A percentile compares a stretch with the other conserved stretches of the same genome.
Conservation (phyloP, 2,329 filamentous ascomycete genomes). For the Penicillium sp. region DNA sequence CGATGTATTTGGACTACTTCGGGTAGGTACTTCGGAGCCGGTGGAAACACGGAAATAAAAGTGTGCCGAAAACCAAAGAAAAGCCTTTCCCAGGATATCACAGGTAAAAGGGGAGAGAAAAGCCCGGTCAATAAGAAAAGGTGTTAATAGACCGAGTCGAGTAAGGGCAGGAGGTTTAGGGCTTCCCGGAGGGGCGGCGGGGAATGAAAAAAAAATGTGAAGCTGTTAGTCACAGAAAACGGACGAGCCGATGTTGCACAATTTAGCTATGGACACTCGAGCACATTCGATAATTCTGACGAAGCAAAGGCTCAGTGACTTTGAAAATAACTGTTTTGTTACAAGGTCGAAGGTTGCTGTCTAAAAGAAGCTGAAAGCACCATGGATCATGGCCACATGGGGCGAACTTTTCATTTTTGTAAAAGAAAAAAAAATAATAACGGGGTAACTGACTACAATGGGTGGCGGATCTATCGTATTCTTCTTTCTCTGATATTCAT, state of each 20-base stretch:
- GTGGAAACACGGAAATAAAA: slow-evolving; percentile 15
- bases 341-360: slow-evolving; percentile 1
- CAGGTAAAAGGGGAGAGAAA: slow-evolving; percentile 16
- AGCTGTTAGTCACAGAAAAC: slow-evolving; percentile 39
- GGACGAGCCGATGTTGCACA: slow-evolving; percentile 18
- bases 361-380: not conserved
- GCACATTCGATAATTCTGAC: too few species aligned
- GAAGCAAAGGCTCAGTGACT: not conserved
- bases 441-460: slow-evolving; percentile 5
- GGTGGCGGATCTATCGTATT: slow-evolving; percentile 5
- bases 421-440: not conserved
- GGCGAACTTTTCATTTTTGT: slow-evolving; percentile 1
- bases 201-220: slow-evolving; percentile 19
- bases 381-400: slow-evolving; percentile 14
- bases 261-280: not conserved
- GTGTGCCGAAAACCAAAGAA: slow-evolving; percentile 16
- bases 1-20: slow-evolving; percentile 12
- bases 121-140: slow-evolving; percentile 20
- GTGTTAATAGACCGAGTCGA: slow-evolving; percentile 10
- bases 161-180: slow-evolving; percentile 12
- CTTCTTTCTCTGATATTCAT: not conserved
- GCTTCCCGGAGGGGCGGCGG: slow-evolving; percentile 25
- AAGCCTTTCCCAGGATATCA: slow-evolving; percentile 33
- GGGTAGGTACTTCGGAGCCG: slow-evolving; percentile 10
- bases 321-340: slow-evolving; percentile 2